Evolutionary conservation across 176 grass and related monocot species (phyloP).

Genomic region (Ensete glaucum): DNA sequence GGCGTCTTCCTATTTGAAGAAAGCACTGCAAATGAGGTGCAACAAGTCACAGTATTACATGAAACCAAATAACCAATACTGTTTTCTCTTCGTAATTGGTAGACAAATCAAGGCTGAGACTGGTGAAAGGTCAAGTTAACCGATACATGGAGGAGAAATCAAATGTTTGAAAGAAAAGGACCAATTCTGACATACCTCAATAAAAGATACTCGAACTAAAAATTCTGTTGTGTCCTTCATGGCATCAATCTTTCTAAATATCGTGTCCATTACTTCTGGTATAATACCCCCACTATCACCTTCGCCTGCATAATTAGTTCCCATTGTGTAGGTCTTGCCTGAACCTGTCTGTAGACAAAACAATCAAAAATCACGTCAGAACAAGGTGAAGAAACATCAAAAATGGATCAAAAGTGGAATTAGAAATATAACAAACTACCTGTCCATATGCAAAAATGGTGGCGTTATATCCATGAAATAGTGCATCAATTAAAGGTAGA

Average conservation of each 20-base stretch:
- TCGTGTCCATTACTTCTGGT: conserved; percentile 88
- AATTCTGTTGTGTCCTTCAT: conserved; percentile 49
- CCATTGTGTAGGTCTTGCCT: conserved; percentile 97
- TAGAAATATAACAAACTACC: conserved; percentile 27
- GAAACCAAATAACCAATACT: neutral
- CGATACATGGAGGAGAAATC: neutral
- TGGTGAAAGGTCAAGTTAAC: neutral
- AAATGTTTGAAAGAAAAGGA: neutral
- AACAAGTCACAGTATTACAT: neutral
- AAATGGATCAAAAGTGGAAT: conserved; percentile 13
- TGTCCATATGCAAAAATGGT: conserved; percentile 95
- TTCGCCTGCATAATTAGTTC: conserved; percentile 70
- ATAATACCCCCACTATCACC: conserved; percentile 64
- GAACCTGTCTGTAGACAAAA: conserved; percentile 59
- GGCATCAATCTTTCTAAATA: conserved; percentile 61
- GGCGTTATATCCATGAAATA: conserved; percentile 84
- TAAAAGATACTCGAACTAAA: conserved; percentile 87
- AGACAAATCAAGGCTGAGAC: neutral
- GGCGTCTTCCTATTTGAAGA: neutral
- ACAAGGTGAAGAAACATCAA: neutral
- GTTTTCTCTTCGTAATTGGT: neutral
- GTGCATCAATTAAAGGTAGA: conserved; percentile 52
- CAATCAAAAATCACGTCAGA: neutral
- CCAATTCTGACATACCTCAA: conserved; percentile 45
- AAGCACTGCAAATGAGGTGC: neutral